Evolutionary conservation across 805 yeast species (phyloP).

Genomic region (Candida piceae): DNA sequence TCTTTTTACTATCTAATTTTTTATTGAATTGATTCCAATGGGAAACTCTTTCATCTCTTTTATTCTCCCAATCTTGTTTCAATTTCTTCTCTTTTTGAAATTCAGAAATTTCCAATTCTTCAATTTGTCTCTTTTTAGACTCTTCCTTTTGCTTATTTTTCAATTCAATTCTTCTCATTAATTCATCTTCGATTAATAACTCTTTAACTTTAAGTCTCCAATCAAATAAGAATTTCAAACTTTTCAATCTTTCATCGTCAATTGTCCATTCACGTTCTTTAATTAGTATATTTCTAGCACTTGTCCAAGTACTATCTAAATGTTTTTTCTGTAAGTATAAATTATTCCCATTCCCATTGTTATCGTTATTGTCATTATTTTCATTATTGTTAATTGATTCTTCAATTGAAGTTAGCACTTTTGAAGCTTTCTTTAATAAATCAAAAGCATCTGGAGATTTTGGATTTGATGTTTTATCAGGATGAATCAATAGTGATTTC

Average conservation of each 20-base stretch:
- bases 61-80: conserved; percentile 56
- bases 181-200: conserved; percentile 41
- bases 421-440: conserved; percentile 49
- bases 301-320: conserved; percentile 41
- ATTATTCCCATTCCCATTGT: too few relatives aligned
- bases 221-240: conserved; percentile 31
- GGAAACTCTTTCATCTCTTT: conserved; percentile 49
- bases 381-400: conserved; percentile 22
- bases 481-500: conserved; percentile 63
- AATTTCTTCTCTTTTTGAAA: conserved; percentile 30
- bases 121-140: conserved; percentile 30
- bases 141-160: conserved; percentile 39
- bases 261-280: conserved; percentile 32
- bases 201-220: conserved; percentile 41
- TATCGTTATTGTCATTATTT: too few relatives aligned
- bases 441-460: conserved; percentile 66
- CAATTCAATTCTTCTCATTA: conserved; percentile 36
- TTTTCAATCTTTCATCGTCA: conserved; percentile 32
- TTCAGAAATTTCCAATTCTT: conserved; percentile 25
- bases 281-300: conserved; percentile 36
- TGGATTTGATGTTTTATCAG: conserved; percentile 54
- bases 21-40: conserved; percentile 53
- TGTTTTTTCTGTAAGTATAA: conserved; percentile 27
- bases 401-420: conserved; percentile 21
- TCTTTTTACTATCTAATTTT: conserved; percentile 42